These are phyloP conservation scores for Hypoxylon sp. DNA, from an alignment of 2,329 filamentous ascomycete genomes.

Conservation along the genomic window DNA sequence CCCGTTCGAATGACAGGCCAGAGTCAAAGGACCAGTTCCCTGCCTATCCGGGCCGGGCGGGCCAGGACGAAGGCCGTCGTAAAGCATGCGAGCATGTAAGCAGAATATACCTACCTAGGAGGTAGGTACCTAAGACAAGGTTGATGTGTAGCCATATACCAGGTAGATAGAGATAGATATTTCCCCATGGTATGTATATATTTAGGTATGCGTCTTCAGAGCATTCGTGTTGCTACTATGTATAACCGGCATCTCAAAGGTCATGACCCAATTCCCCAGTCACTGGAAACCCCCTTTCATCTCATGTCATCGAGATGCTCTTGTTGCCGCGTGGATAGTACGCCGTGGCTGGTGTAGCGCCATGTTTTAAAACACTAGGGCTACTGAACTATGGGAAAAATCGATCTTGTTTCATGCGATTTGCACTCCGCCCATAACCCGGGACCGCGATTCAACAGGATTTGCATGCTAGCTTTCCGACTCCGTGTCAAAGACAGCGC, in stretches of 20 bases:
- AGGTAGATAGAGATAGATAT: too few relatives aligned
- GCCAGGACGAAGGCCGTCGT: neutral
- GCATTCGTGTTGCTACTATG: neutral
- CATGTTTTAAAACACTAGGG: neutral
- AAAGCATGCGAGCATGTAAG: too few relatives aligned
- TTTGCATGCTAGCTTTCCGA: neutral
- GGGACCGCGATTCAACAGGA: neutral
- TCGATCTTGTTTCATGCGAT: neutral
- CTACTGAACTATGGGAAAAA: neutral
- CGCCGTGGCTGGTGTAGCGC: neutral
- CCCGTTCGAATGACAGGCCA: slow-evolving; percentile 1
- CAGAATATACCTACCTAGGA: too few relatives aligned
- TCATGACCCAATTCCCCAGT: neutral
- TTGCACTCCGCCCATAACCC: neutral
- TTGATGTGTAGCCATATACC: too few relatives aligned
- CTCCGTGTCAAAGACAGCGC: neutral
- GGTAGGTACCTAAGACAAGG: too few relatives aligned
- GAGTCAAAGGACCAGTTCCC: neutral
- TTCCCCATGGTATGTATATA: too few relatives aligned
- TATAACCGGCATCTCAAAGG: neutral
- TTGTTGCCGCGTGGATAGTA: neutral
- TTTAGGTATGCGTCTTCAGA: too few relatives aligned
- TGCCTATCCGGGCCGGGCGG: too few relatives aligned
- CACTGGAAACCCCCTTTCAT: neutral
- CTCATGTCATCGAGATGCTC: neutral